These are phyloP conservation scores for Erigeron canadensis DNA, from an alignment of 129 eudicot species.

Conservation along the genomic window DNA sequence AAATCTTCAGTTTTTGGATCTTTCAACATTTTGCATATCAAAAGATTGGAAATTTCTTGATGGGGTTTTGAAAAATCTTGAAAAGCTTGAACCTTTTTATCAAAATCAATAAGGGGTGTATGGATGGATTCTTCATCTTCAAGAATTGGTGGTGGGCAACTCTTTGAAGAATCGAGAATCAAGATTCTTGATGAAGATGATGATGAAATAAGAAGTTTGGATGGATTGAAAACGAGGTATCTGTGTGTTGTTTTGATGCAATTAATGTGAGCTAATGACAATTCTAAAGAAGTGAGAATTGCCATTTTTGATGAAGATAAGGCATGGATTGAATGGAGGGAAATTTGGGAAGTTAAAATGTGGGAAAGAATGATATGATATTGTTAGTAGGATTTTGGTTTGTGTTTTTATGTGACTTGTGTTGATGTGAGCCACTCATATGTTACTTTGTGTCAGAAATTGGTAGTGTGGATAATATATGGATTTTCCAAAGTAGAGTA, in stretches of 20 bases:
- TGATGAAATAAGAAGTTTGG: slow-evolving; percentile 34
- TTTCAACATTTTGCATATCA: slow-evolving; percentile 51
- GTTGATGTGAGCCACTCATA: slow-evolving; percentile 33
- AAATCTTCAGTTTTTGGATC: slow-evolving; percentile 53
- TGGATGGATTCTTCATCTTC: slow-evolving; percentile 36
- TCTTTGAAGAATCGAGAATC: slow-evolving; percentile 33
- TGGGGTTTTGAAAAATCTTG: slow-evolving; percentile 25
- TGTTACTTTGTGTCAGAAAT: slow-evolving; percentile 1
- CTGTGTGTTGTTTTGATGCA: slow-evolving; percentile 37
- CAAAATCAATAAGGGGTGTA: slow-evolving; percentile 32
- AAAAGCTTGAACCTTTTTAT: slow-evolving; percentile 37
- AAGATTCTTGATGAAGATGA: slow-evolving; percentile 32
- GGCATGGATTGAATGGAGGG: slow-evolving; percentile 27
- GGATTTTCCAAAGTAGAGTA: background rate
- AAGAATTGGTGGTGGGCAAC: slow-evolving; percentile 42
- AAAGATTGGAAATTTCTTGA: slow-evolving; percentile 41
- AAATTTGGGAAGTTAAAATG: background rate
- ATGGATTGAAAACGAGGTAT: slow-evolving; percentile 28
- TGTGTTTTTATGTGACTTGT: slow-evolving; percentile 23
- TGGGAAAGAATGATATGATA: slow-evolving; percentile 19
- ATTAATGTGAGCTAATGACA: slow-evolving; percentile 43
- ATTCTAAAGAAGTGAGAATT: slow-evolving; percentile 48
- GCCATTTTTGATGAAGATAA: slow-evolving; percentile 53
- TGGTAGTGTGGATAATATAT: slow-evolving; percentile 21
- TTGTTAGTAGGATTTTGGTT: slow-evolving; percentile 24